Conservation (phyloP, 345 rosid species). For the Clausena lansium region DNA sequence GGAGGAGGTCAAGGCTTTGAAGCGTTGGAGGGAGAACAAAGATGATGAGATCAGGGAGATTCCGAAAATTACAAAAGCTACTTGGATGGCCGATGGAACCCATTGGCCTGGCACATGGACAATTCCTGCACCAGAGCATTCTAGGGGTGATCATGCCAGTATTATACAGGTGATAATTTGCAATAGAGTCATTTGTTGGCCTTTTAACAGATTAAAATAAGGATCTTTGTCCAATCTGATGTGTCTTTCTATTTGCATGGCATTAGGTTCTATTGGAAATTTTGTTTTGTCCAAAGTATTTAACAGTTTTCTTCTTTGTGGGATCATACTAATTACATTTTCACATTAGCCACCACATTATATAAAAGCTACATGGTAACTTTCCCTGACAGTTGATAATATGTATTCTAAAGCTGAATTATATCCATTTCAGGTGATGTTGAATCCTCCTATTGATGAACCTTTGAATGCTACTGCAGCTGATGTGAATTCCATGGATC, state of each 20-base stretch:
- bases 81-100: slow-evolving; percentile 86
- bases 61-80: slow-evolving; percentile 68
- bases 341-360: background rate
- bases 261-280: background rate
- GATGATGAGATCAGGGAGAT: slow-evolving; percentile 48
- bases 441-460: slow-evolving; percentile 64
- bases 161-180: slow-evolving; percentile 55
- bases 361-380: background rate
- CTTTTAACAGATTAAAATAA: background rate
- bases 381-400: background rate
- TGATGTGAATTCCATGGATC: slow-evolving; percentile 39
- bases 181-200: background rate
- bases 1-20: slow-evolving; percentile 68
- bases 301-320: background rate
- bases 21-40: slow-evolving; percentile 48
- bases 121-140: slow-evolving; percentile 52
- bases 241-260: background rate
- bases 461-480: slow-evolving; percentile 35
- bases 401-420: slow-evolving; percentile 13
- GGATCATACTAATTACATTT: background rate
- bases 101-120: slow-evolving; percentile 90
- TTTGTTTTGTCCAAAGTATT: background rate
- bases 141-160: slow-evolving; percentile 78
- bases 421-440: slow-evolving; percentile 50
- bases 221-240: background rate